These are phyloP conservation scores for Botrytis porri DNA, from an alignment of 2,329 filamentous ascomycete species.

Conservation along the genomic window DNA sequence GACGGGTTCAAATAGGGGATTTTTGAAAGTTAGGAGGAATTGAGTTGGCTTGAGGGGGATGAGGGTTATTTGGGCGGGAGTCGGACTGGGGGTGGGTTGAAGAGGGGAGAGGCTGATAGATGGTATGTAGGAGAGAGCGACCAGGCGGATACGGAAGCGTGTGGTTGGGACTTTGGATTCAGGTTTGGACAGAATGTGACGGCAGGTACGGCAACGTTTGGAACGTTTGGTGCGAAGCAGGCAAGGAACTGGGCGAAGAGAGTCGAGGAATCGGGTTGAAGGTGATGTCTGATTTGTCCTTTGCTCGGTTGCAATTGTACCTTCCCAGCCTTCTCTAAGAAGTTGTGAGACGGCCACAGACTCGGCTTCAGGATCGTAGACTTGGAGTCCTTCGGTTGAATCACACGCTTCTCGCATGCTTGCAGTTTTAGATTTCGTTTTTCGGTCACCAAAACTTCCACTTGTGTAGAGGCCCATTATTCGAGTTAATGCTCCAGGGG, in stretches of 20 bases:
- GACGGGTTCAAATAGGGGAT: conserved; percentile 89
- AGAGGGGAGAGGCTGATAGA: conserved; percentile 71
- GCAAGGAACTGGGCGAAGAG: conserved; percentile 78
- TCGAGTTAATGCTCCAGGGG: conserved; percentile 76
- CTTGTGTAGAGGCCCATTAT: conserved; percentile 89
- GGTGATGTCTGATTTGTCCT: conserved; percentile 48
- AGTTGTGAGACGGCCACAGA: conserved; percentile 56
- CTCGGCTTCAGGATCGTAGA: conserved; percentile 48
- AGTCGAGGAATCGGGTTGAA: conserved; percentile 61
- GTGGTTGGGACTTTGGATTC: conserved; percentile 87
- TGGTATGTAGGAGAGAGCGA: conserved; percentile 86
- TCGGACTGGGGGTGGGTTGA: conserved; percentile 34
- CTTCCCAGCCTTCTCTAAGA: conserved; percentile 58
- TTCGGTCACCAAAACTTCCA: conserved; percentile 59
- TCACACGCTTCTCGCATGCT: conserved; percentile 78
- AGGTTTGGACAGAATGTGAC: conserved; percentile 92
- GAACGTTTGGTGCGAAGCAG: conserved; percentile 87
- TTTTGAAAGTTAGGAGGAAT: conserved; percentile 85
- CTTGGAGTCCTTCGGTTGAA: conserved; percentile 67
- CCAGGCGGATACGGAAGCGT: conserved; percentile 86
- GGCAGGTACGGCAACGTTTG: conserved; percentile 87
- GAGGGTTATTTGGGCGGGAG: conserved; percentile 20
- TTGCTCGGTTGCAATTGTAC: conserved; percentile 55
- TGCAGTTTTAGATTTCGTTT: conserved; percentile 63
- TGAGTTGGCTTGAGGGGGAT: conserved; percentile 56